Evolutionary conservation across 345 rosid genomes (phyloP).

Genomic region (Syzygium aromaticum): DNA sequence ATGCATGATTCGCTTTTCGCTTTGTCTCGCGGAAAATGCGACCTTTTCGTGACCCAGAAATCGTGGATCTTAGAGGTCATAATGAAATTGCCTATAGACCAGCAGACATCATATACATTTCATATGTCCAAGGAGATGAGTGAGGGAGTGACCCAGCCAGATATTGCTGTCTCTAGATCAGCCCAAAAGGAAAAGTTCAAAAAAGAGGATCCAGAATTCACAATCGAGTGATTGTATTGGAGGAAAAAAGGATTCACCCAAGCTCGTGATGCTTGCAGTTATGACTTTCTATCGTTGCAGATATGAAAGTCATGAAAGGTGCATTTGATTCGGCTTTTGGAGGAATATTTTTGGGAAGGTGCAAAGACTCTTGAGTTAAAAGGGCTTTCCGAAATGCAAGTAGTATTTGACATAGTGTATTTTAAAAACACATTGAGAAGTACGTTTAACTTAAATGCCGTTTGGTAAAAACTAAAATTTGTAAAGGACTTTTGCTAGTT

Average conservation of each 20-base stretch:
- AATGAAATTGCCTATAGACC: neutral
- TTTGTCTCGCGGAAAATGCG: neutral
- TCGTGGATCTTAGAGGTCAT: neutral
- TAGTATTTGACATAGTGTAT: no score
- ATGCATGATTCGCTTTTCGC: neutral
- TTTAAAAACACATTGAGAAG: no score
- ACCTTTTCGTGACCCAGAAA: neutral
- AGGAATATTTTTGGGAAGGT: no score
- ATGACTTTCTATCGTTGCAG: neutral
- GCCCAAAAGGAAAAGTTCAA: neutral
- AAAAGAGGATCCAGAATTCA: neutral
- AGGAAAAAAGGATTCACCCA: neutral
- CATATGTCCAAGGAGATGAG: neutral
- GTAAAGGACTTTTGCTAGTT: no score
- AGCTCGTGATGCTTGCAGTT: neutral
- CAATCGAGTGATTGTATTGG: neutral
- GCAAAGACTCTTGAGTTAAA: no score
- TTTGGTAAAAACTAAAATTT: no score
- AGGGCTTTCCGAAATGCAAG: no score
- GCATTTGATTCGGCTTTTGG: no score
- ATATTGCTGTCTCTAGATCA: neutral
- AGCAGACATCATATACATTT: neutral
- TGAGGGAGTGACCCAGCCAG: neutral
- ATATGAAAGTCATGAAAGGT: neutral
- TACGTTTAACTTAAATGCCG: no score